Evolutionary conservation across 2,329 filamentous ascomycete species (phyloP), one percentile per base, ranked within the genome.

Genomic region (Zymoseptoria crescenta): DNA sequence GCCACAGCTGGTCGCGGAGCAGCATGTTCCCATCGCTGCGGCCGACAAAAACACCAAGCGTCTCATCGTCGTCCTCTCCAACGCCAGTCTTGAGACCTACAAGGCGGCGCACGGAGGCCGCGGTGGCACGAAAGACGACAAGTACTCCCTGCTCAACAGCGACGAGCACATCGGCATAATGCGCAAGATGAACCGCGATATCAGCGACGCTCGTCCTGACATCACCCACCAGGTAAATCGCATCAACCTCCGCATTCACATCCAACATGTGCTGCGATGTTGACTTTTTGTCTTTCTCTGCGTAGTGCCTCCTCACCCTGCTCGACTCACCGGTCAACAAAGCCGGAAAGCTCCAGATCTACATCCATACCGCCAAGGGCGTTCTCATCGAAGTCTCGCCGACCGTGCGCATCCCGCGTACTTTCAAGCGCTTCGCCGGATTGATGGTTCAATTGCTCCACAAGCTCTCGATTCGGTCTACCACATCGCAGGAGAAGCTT

Each of bases 301-400:
- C 35, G 1, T 76, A 99, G 94, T 99, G 94, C 75, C 86, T 99
- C 55, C 86, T 99, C 68, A 99, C 94, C 53, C 86, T 99, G 30
- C 87, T 99, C 70, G 94, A 99, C 74, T 99, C 94, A 20, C 94
- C 94, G 53, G 88, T 97, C 82, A 99, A 99, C 83, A 99, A 99
- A 77, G 92, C 93, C 59, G 94, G 94, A 70, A 93, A 87, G 76
- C 86, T 99, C 48, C 94, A 99, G 77, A 97, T 99, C 72, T 99
- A 95, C 79, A 97, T 99, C 65, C 92, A 96, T 75, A 97, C 94
- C 4, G 91, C 93, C 66, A 96, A 96, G 77, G 93, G 94, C 55
- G 93, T 97, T 41, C 81, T 99, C 68, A 99, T 99, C 70, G 91
- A 97, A 78, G 93, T 99, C 66, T 96, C 91, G 71, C 94, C 94